These are phyloP conservation scores for Diaporthe batatas DNA, from an alignment of 2,329 filamentous ascomycete species.

Conservation along the genomic window DNA sequence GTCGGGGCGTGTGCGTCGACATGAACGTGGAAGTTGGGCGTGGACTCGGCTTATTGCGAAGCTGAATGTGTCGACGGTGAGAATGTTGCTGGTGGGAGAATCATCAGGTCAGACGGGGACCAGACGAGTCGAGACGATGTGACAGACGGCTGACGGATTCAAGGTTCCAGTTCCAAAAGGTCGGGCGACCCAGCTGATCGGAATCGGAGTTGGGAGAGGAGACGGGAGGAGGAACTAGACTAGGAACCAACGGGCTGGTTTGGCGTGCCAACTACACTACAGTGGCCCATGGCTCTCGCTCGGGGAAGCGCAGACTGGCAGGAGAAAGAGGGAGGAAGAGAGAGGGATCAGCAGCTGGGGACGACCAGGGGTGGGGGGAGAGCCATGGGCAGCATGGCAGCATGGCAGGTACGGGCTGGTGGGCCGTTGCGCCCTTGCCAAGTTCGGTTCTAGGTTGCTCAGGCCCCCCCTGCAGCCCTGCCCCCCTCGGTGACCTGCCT, in stretches of 20 bases:
- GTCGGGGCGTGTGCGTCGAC: constrained; percentile 1
- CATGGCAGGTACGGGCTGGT: not conserved
- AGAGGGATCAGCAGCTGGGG: constrained; percentile 14
- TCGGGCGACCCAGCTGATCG: constrained; percentile 30
- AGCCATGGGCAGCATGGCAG: not conserved
- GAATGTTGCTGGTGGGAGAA: not conserved
- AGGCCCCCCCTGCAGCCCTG: constrained; percentile 23
- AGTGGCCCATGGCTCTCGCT: not conserved
- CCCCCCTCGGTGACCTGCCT: not conserved
- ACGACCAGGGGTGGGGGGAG: constrained; percentile 7
- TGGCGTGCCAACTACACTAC: constrained; percentile 11
- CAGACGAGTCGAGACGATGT: constrained; percentile 3
- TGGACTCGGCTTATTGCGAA: constrained; percentile 16
- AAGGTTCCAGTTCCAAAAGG: constrained; percentile 27
- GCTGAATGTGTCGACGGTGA: not conserved
- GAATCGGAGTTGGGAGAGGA: constrained; percentile 28
- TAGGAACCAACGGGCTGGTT: constrained; percentile 16
- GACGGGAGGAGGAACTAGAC: constrained; percentile 8
- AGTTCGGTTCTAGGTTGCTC: constrained; percentile 11
- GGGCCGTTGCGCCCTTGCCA: constrained; percentile 14
- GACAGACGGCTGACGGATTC: constrained; percentile 10
- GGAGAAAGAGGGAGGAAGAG: not conserved
- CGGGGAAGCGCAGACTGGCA: not conserved
- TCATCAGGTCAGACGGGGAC: not conserved
- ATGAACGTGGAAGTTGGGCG: not conserved